phyloP scores from a whole-genome alignment of 345 rosid species.

The Microcos paniculata region DNA sequence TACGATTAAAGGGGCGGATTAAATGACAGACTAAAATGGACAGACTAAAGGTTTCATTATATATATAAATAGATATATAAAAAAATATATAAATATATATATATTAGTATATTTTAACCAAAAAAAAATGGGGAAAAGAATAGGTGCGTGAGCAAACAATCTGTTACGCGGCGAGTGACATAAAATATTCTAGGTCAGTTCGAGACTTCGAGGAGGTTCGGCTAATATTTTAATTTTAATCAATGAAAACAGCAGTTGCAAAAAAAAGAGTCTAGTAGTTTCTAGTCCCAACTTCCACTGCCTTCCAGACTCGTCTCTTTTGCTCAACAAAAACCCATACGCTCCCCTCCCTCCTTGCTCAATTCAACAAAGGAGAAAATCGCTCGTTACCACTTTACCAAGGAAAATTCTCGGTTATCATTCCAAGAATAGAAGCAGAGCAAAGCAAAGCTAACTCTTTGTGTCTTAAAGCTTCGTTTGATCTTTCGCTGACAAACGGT shows the following conservation, averaged over 20 bases:
- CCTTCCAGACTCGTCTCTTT: conserved; percentile 31
- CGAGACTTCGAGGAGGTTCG: no score
- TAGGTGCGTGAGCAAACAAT: no score
- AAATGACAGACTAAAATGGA: no score
- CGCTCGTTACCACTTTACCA: neutral
- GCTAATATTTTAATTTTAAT: no score
- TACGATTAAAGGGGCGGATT: no score
- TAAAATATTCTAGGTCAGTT: no score
- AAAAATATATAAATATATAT: no score
- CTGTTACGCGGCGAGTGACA: no score
- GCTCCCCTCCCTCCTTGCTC: neutral
- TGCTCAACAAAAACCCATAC: neutral
- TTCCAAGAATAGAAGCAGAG: neutral
- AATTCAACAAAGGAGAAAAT: neutral
- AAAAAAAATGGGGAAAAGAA: no score
- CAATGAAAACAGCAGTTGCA: neutral
- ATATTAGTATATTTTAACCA: no score
- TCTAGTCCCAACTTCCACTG: conserved; percentile 27
- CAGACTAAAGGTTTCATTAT: no score
- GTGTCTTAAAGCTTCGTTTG: neutral
- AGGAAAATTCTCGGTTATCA: neutral
- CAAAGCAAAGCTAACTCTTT: neutral
- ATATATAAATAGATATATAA: no score
- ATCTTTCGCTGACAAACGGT: neutral
- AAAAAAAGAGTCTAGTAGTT: conserved; percentile 16